Evolutionary conservation across 1,284 basidiomycete genomes (phyloP), one percentile per base, ranked within the genome.

Genomic region (Austroboletus olivaceoglutinosus): DNA sequence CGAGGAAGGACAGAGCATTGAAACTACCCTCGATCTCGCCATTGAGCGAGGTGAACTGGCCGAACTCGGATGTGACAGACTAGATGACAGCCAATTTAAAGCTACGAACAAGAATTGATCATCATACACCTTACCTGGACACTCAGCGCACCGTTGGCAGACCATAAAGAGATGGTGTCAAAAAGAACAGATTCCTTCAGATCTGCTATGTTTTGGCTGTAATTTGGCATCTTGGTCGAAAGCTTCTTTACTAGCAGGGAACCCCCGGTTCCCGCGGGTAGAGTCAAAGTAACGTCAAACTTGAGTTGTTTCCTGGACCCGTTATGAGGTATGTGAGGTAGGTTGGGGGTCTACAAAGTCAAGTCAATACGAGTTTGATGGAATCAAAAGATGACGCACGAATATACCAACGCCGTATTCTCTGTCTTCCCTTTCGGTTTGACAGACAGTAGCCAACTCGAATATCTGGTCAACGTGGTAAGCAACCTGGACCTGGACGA

Each of bases 371-470:
- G 29, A 3, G 13, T 33, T 16, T 12, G 31, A 38, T 27, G 13
- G 22, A 25, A 33, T 29, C 31, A 25, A 33, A 37, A 2, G 39
- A 33, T 13, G 12, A 66, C 75, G 51, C 52, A 75, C 76, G 30
- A 76, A 73, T 33, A 78, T 69, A 12, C 75, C 73, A 43, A 78
- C 56, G 22, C 75, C 77, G 44, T 69, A 48, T 45, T 70, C 64
- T 2, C 55, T 63, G 1, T 68, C 67, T 1, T 46, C 52, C 19
- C 63, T 58, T 38, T 59, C 56, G 15, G 71, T 49, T 15, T 50
- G 56, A 50, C 76, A 78, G 31, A 77, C 68, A n/a, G 65, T 52
- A 31, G 69, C 63, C n/a, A 34, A 54, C n/a, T 69, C 58, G 19
- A 74, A 56, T 9, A 52, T 55, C 10, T 59, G 43, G 34, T 61